These are phyloP conservation scores for Gymnopilus junonius DNA, from an alignment of 768 basidiomycete species.

Conservation along the genomic window DNA sequence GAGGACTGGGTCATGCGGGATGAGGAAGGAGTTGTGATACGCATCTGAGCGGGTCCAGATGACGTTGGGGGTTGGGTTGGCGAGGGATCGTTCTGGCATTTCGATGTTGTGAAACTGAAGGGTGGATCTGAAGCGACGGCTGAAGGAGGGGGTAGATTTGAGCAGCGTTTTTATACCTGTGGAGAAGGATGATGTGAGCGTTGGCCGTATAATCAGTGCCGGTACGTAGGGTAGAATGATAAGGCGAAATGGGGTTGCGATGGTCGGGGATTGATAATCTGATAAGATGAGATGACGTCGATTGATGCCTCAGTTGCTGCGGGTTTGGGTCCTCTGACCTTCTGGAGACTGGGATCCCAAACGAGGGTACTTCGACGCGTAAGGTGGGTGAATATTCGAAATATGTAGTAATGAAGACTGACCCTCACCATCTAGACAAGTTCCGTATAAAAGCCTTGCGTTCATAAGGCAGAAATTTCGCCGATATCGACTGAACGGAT, in stretches of 20 bases:
- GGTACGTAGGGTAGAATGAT: not conserved
- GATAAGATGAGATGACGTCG: conserved; percentile 1
- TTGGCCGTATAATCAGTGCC: no score
- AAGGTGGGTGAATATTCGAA: not conserved
- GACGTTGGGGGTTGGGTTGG: conserved; percentile 15
- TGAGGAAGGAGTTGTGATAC: conserved; percentile 62
- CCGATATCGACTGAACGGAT: not conserved
- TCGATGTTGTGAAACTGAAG: not conserved
- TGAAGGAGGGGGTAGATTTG: not conserved
- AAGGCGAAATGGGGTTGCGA: not conserved
- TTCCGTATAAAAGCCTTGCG: no score
- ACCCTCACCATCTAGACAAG: no score
- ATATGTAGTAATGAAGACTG: no score
- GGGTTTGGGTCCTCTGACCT: not conserved
- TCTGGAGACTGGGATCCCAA: not conserved
- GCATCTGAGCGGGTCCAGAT: conserved; percentile 56
- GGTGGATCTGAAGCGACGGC: not conserved
- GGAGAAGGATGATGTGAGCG: no score
- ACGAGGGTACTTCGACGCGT: not conserved
- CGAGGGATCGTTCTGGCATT: not conserved
- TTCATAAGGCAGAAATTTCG: not conserved
- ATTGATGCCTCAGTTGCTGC: not conserved
- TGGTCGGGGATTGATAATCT: not conserved
- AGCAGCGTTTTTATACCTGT: not conserved
- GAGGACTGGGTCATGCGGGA: conserved; percentile 46